Conservation (phyloP, 352 stramenopile genomes). For the Pythium pyrilobum region DNA sequence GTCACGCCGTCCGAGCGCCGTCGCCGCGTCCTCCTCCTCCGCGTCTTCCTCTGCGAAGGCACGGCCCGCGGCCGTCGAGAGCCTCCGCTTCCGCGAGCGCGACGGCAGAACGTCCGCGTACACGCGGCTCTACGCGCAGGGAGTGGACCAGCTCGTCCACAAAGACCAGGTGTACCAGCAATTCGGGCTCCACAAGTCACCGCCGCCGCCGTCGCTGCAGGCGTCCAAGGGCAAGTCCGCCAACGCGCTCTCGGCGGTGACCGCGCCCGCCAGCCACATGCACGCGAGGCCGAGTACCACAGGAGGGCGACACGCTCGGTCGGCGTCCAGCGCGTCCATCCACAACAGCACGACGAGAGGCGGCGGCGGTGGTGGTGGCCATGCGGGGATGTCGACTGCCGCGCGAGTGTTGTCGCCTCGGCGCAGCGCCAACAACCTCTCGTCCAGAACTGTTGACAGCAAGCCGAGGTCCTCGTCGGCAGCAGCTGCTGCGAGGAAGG, state of each 20-base stretch:
- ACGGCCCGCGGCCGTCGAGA: conserved; percentile 1
- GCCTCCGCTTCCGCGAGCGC: conserved; percentile 17
- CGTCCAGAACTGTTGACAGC: too few relatives aligned
- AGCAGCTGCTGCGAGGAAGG: background rate
- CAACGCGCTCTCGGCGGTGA: too few relatives aligned
- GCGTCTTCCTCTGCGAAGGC: background rate
- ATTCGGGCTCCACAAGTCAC: conserved; percentile 40
- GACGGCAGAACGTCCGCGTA: conserved; percentile 26
- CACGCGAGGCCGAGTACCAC: too few relatives aligned
- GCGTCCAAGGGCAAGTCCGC: background rate
- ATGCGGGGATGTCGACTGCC: too few relatives aligned
- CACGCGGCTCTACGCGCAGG: conserved; percentile 54
- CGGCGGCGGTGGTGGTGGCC: too few relatives aligned
- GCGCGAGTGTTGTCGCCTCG: too few relatives aligned
- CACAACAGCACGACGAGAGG: too few relatives aligned
- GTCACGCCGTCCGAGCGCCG: background rate
- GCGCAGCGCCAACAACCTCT: too few relatives aligned
- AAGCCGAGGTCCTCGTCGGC: background rate
- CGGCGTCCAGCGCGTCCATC: too few relatives aligned
- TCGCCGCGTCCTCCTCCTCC: background rate
- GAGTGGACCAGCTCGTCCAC: conserved; percentile 42
- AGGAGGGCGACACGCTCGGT: too few relatives aligned
- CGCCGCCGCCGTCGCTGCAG: background rate
- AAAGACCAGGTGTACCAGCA: conserved; percentile 54
- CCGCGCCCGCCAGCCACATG: too few relatives aligned